phyloP scores from a whole-genome alignment of 768 basidiomycete species.

The Lactarius tabidus region DNA sequence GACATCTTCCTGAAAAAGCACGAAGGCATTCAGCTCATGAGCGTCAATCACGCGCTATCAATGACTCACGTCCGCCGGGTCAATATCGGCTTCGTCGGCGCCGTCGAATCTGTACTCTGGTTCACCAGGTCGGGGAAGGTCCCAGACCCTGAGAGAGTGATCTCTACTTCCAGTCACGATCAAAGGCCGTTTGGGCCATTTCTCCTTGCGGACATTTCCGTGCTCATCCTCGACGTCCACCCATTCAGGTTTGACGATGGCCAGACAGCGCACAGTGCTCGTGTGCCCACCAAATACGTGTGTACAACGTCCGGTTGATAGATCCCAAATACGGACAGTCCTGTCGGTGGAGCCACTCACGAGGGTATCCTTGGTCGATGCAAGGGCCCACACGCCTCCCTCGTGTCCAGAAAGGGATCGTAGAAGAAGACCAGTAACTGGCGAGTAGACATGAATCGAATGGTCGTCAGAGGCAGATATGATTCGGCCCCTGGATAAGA shows the following conservation, averaged over 20 bases:
- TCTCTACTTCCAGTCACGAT: slow-evolving; percentile 74
- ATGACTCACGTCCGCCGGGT: slow-evolving; percentile 46
- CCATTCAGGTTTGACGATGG: slow-evolving; percentile 92
- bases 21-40: slow-evolving; percentile 1
- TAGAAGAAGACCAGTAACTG: slow-evolving; percentile 70
- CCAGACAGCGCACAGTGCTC: slow-evolving; percentile 91
- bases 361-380: slow-evolving; percentile 78
- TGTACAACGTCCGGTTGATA: slow-evolving; percentile 73
- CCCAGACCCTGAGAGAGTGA: slow-evolving; percentile 63
- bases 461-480: slow-evolving; percentile 98
- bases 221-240: slow-evolving; percentile 67
- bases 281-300: slow-evolving; percentile 97
- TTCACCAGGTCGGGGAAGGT: slow-evolving; percentile 62
- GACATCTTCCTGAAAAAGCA: slow-evolving; percentile 51
- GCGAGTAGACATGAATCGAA: slow-evolving; percentile 92
- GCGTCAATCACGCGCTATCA: neutral
- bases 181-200: slow-evolving; percentile 65
- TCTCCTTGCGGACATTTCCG: slow-evolving; percentile 61
- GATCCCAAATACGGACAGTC: slow-evolving; percentile 89
- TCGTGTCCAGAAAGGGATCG: slow-evolving; percentile 84
- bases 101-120: slow-evolving; percentile 69
- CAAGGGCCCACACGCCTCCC: slow-evolving; percentile 97
- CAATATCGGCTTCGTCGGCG: slow-evolving; percentile 55
- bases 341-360: slow-evolving; percentile 94
- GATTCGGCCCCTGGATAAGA: slow-evolving; percentile 92